These are phyloP conservation scores for Leccinum incarnatum DNA, from an alignment of 768 basidiomycete species.

Conservation along the genomic window DNA sequence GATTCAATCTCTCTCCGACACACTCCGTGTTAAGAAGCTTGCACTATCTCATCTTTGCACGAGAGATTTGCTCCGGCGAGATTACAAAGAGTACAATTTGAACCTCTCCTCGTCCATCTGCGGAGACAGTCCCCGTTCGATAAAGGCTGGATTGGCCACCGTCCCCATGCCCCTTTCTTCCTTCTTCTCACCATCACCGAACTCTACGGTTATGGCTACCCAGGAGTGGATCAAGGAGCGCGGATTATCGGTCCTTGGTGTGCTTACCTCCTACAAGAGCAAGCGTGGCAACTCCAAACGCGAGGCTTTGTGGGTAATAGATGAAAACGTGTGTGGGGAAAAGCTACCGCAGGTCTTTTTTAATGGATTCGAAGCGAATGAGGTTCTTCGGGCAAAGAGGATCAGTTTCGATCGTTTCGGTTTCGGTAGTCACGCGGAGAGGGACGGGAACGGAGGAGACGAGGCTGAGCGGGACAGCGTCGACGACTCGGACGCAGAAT, in stretches of 20 bases:
- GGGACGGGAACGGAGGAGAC: slow-evolving; percentile 13
- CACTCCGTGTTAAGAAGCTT: slow-evolving; percentile 49
- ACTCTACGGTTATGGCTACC: slow-evolving; percentile 16
- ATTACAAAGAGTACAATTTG: slow-evolving; percentile 86
- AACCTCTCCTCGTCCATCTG: slow-evolving; percentile 34
- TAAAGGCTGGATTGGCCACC: slow-evolving; percentile 77
- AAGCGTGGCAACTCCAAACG: slow-evolving; percentile 51
- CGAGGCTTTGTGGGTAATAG: slow-evolving; percentile 71
- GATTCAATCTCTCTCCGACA: slow-evolving; percentile 52
- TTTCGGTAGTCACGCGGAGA: slow-evolving; percentile 4
- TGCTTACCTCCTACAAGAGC: slow-evolving; percentile 69
- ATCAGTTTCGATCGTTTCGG: slow-evolving; percentile 23
- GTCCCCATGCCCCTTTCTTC: slow-evolving; percentile 67
- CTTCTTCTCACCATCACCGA: slow-evolving; percentile 34
- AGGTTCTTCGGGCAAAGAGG: slow-evolving; percentile 52
- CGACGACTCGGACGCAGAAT: slow-evolving; percentile 17
- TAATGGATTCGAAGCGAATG: slow-evolving; percentile 55
- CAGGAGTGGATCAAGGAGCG: slow-evolving; percentile 66
- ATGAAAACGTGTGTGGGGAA: slow-evolving; percentile 31
- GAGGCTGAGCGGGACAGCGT: slow-evolving; percentile 6
- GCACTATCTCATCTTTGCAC: slow-evolving; percentile 66
- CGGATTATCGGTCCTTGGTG: slow-evolving; percentile 65
- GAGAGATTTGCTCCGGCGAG: slow-evolving; percentile 82
- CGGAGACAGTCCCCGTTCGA: slow-evolving; percentile 28
- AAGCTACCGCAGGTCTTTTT: slow-evolving; percentile 45